Conservation (phyloP, 192 early-diverging fungal species). For the Geranomyces variabilis region DNA sequence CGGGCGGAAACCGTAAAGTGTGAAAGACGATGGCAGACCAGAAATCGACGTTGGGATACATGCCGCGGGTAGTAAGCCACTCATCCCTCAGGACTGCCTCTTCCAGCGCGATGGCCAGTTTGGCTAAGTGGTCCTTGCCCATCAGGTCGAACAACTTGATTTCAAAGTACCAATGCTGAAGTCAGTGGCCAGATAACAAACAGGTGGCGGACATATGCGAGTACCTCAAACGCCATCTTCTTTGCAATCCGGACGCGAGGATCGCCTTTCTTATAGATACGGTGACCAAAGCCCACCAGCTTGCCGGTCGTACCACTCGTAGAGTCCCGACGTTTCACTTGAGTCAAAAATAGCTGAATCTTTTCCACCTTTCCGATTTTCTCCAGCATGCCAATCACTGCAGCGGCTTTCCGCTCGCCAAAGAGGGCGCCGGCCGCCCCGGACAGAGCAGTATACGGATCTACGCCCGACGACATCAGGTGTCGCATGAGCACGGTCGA, state of each 20-base stretch:
- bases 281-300: slow-evolving; percentile 67
- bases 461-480: slow-evolving; percentile 63
- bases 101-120: slow-evolving; percentile 67
- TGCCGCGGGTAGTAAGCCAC: slow-evolving; percentile 43
- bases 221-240: slow-evolving; percentile 57
- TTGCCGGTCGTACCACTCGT: neutral
- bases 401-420: slow-evolving; percentile 61
- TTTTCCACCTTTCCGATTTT: slow-evolving; percentile 62
- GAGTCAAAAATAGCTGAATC: slow-evolving; percentile 56
- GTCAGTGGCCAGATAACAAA: too few relatives aligned
- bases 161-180: too few relatives aligned
- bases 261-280: slow-evolving; percentile 66
- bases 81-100: slow-evolving; percentile 51
- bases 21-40: slow-evolving; percentile 56
- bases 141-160: slow-evolving; percentile 58
- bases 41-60: slow-evolving; percentile 65
- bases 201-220: too few relatives aligned
- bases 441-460: slow-evolving; percentile 64
- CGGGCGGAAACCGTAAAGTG: slow-evolving; percentile 50
- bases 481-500: slow-evolving; percentile 69
- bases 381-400: slow-evolving; percentile 63
- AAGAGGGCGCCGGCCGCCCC: slow-evolving; percentile 69
- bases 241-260: slow-evolving; percentile 62
- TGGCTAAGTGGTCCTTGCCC: slow-evolving; percentile 57
- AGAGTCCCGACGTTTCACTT: slow-evolving; percentile 57